Evolutionary conservation across 2,329 filamentous ascomycete genomes (phyloP), one percentile per base, ranked within the genome.

Genomic region (Hypoxylon sp.): DNA sequence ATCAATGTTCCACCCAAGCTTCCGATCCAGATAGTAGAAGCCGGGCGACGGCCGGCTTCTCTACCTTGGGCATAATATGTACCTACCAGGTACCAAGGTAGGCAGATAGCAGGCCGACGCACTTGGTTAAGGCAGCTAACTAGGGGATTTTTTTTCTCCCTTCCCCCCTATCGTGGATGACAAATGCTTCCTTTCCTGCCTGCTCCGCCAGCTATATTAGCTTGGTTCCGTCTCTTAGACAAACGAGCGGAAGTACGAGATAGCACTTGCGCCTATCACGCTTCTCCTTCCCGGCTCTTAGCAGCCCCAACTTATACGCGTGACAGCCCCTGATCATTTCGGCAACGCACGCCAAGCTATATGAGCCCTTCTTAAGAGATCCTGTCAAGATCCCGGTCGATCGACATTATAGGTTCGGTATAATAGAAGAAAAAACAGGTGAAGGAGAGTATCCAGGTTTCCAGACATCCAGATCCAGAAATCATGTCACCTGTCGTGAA

Each of bases 401-500:
- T 4, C 35, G 17, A 2, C 13, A 7, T 13, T 11, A n/a, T n/a
- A 23, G 13, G 24, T 11, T 4, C n/a, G 7, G 29, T 21, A 5
- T 33, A 35, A 48, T 48, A 10, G 55, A 29, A 46, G 24, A 26
- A 26, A 23, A 47, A 37, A 45, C 6, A 47, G 18, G 11, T 18
- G 11, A 31, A 17, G 24, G n/a, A n/a, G n/a, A n/a, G n/a, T n/a
- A n/a, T n/a, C n/a, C n/a, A n/a, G n/a, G n/a, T n/a, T n/a, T n/a
- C n/a, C n/a, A n/a, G n/a, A n/a, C n/a, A n/a, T n/a, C 38, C 23
- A 21, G 3, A 10, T 10, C 6, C 7, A 21, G 35, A 48, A 42
- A 37, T 43, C 17, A 72, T 70, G 70, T 48, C 68, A 5, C 53
- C 63, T 13, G 68, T 70, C 24, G 65, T 67, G 31, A 78, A 71